These are phyloP conservation scores for Chamaecrista fasciculata DNA, from an alignment of 306 rosid genomes.

Conservation along the genomic window DNA sequence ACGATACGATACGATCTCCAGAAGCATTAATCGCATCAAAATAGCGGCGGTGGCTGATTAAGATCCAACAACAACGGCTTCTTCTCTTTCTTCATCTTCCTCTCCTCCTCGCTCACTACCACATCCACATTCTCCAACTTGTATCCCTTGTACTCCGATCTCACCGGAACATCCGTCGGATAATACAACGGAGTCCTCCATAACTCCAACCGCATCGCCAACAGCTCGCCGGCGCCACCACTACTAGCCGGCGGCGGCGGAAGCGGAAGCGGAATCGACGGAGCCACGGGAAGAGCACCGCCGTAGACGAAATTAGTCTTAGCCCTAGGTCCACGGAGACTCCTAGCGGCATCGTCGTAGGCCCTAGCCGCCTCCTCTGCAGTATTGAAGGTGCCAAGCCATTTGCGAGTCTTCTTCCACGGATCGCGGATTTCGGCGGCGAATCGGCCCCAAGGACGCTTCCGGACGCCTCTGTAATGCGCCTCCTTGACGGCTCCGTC, in stretches of 20 bases:
- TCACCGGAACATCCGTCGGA: conserved; percentile 13
- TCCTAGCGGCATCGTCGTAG: conserved; percentile 59
- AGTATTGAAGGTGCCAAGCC: conserved; percentile 75
- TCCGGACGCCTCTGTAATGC: conserved; percentile 62
- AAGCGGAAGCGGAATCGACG: neutral
- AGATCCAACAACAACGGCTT: conserved; percentile 57
- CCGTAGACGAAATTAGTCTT: conserved; percentile 59
- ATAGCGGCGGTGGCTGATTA: conserved; percentile 59
- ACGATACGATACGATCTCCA: neutral
- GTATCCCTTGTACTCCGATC: conserved; percentile 60
- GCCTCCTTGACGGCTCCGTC: conserved; percentile 21
- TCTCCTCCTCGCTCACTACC: conserved; percentile 37
- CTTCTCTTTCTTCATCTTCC: conserved; percentile 32
- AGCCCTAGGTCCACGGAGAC: conserved; percentile 61
- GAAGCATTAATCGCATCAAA: conserved; percentile 17
- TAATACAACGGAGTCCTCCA: conserved; percentile 38
- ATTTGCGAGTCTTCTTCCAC: conserved; percentile 59
- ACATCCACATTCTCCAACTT: conserved; percentile 48
- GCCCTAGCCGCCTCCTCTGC: conserved; percentile 76
- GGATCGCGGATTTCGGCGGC: conserved; percentile 80
- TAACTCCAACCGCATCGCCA: conserved; percentile 8
- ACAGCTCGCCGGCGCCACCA: neutral
- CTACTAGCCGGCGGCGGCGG: neutral
- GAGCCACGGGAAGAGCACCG: neutral
- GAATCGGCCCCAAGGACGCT: conserved; percentile 71